Conservation (phyloP, 371 early-diverging fungal genomes). For the Zancudomyces culisetae region DNA sequence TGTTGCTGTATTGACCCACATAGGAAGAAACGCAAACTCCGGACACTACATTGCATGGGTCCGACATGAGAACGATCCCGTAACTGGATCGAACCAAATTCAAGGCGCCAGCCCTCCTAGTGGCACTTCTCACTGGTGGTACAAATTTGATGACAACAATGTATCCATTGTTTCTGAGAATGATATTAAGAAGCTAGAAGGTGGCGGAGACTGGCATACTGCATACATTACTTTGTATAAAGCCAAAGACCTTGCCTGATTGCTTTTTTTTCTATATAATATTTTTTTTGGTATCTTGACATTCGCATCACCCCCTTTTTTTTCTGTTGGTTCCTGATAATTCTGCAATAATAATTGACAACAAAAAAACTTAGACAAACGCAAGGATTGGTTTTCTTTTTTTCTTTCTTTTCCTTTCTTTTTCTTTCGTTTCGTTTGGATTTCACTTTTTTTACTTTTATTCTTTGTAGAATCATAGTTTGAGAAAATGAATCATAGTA, state of each 20-base stretch:
- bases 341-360: too few species aligned
- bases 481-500: too few species aligned
- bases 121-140: slow-evolving; percentile 41
- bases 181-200: slow-evolving; percentile 79
- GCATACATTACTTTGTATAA: slow-evolving; percentile 64
- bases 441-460: too few species aligned
- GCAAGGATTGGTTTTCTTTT: too few species aligned
- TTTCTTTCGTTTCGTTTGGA: too few species aligned
- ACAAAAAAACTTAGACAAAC: too few species aligned
- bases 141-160: slow-evolving; percentile 90
- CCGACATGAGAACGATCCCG: slow-evolving; percentile 19
- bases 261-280: background rate
- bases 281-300: too few species aligned
- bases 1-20: slow-evolving; percentile 39
- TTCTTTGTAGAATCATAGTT: too few species aligned
- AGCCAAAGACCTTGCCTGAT: slow-evolving; percentile 23
- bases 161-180: slow-evolving; percentile 64
- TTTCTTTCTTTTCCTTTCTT: too few species aligned
- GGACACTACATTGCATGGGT: slow-evolving; percentile 90
- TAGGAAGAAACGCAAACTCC: slow-evolving; percentile 21
- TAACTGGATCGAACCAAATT: slow-evolving; percentile 9
- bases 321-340: too few species aligned
- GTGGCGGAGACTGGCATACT: slow-evolving; percentile 79
- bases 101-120: slow-evolving; percentile 2
- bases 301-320: too few species aligned